Conservation (phyloP, 495 filamentous ascomycete genomes). For the Xylaria intraflava region DNA sequence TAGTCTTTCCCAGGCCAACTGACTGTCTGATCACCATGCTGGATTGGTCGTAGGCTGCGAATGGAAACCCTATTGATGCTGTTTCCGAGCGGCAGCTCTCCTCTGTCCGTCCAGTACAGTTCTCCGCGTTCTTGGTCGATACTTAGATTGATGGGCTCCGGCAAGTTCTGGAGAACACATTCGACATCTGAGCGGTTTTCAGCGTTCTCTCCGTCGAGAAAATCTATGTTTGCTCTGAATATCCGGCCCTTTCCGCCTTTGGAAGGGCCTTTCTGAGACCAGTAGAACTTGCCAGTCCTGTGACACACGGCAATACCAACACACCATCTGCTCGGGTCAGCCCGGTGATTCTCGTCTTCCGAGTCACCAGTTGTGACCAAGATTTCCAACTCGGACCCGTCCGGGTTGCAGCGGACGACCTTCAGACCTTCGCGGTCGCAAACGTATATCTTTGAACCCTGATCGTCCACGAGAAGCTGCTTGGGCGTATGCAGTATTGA, state of each 20-base stretch:
- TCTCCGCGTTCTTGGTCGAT: slow-evolving; percentile 32
- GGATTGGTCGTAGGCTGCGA: neutral
- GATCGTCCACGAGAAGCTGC: slow-evolving; percentile 36
- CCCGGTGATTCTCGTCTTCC: slow-evolving; percentile 6
- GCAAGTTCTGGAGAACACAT: slow-evolving; percentile 35
- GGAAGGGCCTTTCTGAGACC: slow-evolving; percentile 51
- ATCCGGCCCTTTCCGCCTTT: slow-evolving; percentile 43
- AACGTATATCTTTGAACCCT: slow-evolving; percentile 37
- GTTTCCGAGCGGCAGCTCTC: slow-evolving; percentile 45
- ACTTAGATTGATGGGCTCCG: slow-evolving; percentile 51
- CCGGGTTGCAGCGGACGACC: slow-evolving; percentile 40
- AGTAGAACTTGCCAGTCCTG: slow-evolving; percentile 40
- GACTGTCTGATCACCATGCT: neutral
- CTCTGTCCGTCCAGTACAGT: slow-evolving; percentile 53
- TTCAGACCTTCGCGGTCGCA: slow-evolving; percentile 50
- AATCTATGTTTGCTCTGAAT: slow-evolving; percentile 33
- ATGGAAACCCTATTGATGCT: slow-evolving; percentile 33
- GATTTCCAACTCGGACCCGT: slow-evolving; percentile 40
- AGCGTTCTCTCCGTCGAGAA: slow-evolving; percentile 22
- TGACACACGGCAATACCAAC: slow-evolving; percentile 45
- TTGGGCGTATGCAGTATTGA: slow-evolving; percentile 49
- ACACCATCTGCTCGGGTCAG: slow-evolving; percentile 36
- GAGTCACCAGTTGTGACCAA: slow-evolving; percentile 33
- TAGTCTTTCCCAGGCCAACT: slow-evolving; percentile 13
- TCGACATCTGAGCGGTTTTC: slow-evolving; percentile 34